Conservation (phyloP, 2,329 filamentous ascomycete species). For the Laburnicola sp. region DNA sequence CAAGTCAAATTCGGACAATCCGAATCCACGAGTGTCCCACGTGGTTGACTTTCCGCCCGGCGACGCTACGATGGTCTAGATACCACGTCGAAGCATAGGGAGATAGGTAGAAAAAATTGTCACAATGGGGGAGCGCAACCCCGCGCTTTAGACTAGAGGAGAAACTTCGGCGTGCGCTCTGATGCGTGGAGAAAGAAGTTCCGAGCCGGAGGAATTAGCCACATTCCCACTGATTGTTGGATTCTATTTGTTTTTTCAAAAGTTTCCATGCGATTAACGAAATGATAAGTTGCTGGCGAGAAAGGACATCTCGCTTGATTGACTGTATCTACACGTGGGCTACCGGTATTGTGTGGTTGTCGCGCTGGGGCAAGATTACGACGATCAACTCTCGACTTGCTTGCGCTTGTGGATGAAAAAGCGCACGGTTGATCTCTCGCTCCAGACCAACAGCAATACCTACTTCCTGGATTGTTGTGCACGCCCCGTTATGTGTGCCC, state of each 20-base stretch:
- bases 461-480: background rate
- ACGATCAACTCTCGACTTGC: background rate
- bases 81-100: background rate
- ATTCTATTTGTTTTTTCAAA: too few relatives aligned
- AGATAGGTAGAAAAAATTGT: background rate
- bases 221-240: background rate
- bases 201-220: constrained; percentile 1
- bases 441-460: constrained; percentile 7
- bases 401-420: background rate
- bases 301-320: background rate
- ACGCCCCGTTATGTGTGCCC: background rate
- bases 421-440: background rate
- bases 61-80: too few relatives aligned
- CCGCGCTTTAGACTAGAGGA: background rate
- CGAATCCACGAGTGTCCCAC: background rate
- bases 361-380: background rate
- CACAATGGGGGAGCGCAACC: background rate
- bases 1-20: too few relatives aligned
- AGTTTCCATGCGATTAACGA: background rate
- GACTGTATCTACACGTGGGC: background rate
- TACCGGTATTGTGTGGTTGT: background rate
- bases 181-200: background rate
- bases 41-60: background rate
- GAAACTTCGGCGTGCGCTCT: background rate
- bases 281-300: background rate